These are phyloP conservation scores for Nakaseomyces sp. DNA, from an alignment of 1,139 yeast genomes.

Conservation along the genomic window DNA sequence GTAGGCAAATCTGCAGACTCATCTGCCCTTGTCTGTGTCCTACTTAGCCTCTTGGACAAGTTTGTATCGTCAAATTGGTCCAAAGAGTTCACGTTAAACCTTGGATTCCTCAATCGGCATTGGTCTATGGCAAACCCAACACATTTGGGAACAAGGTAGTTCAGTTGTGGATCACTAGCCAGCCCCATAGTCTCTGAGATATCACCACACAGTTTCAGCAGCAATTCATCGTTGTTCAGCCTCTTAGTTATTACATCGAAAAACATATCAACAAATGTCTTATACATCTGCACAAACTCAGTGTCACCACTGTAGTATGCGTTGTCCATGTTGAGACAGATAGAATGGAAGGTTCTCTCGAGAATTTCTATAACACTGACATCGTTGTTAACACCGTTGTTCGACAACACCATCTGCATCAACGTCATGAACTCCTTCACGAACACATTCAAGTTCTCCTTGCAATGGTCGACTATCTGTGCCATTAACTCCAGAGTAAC, in stretches of 20 bases:
- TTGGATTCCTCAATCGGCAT: constrained; percentile 24
- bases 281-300: constrained; percentile 40
- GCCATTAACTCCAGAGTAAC: constrained; percentile 69
- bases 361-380: constrained; percentile 24
- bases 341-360: constrained; percentile 33
- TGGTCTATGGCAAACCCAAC: constrained; percentile 21
- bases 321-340: constrained; percentile 59
- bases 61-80: constrained; percentile 5
- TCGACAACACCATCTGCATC: constrained; percentile 28
- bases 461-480: constrained; percentile 65
- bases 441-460: constrained; percentile 75
- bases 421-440: constrained; percentile 54
- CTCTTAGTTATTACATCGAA: constrained; percentile 21
- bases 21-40: constrained; percentile 24
- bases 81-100: constrained; percentile 17
- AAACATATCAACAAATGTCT: constrained; percentile 33
- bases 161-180: constrained; percentile 26
- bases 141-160: constrained; percentile 21
- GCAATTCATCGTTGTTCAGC: constrained; percentile 25
- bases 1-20: constrained; percentile 21
- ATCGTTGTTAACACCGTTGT: constrained; percentile 27
- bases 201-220: constrained; percentile 28
- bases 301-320: constrained; percentile 67
- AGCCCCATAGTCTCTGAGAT: constrained; percentile 25
- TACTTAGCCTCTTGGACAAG: constrained; percentile 23